Evolutionary conservation across 2,329 filamentous ascomycete genomes (phyloP).

Genomic region (Talaromyces rugulosus): DNA sequence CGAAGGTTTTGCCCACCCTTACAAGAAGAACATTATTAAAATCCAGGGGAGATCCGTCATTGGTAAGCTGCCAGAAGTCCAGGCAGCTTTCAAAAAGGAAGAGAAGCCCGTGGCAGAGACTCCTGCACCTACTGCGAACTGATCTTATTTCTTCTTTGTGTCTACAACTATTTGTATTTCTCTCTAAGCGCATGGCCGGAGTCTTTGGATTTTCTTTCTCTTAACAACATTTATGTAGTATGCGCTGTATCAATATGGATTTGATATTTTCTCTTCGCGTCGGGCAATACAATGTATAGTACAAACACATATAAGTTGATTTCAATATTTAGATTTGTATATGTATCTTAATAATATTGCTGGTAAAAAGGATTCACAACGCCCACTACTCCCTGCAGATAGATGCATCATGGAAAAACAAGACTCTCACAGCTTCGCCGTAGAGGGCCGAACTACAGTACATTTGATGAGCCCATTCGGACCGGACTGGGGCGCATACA

Average conservation of each 20-base stretch:
- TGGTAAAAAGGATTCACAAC: constrained; percentile 14
- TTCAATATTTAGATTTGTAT: neutral
- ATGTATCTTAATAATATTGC: constrained; percentile 10
- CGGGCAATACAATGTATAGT: constrained; percentile 10
- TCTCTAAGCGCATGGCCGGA: constrained; percentile 39
- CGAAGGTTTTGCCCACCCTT: constrained; percentile 88
- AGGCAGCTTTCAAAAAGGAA: constrained; percentile 30
- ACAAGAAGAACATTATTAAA: constrained; percentile 78
- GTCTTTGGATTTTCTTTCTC: constrained; percentile 23
- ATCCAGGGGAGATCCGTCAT: constrained; percentile 56
- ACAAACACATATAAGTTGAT: neutral
- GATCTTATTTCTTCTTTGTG: constrained; percentile 5
- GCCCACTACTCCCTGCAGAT: neutral
- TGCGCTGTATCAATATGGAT: constrained; percentile 2
- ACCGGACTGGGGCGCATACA: constrained; percentile 86
- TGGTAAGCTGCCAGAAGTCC: constrained; percentile 30
- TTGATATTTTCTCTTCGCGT: neutral
- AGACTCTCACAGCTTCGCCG: constrained; percentile 29
- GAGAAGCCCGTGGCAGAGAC: constrained; percentile 24
- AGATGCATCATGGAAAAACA: neutral
- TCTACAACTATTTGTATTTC: constrained; percentile 17
- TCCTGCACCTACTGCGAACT: constrained; percentile 9
- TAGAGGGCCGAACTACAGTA: constrained; percentile 56
- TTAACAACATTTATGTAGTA: neutral
- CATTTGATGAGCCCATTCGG: constrained; percentile 96